Evolutionary conservation across 2,329 filamentous ascomycete species (phyloP), one percentile per base, ranked within the genome.

Genomic region (Furcasterigmium sp.): DNA sequence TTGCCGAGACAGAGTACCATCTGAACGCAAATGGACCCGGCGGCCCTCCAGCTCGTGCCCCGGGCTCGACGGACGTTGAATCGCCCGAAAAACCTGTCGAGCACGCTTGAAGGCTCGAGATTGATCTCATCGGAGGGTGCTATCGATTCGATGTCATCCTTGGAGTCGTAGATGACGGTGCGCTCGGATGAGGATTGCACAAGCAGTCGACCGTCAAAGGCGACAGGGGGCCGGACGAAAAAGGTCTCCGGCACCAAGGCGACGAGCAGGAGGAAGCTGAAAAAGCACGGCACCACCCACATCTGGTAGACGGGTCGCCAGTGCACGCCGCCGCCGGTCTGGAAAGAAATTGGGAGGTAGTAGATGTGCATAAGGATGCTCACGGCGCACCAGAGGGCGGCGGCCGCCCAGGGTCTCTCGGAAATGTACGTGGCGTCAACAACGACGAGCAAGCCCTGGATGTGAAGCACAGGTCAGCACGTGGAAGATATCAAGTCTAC

Each of bases 371-470:
- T 37, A 14, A 46, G 50, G 7, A 51, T 54, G 3, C 52, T 51
- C 3, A 62, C 3, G n/a, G 56, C 56, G 61, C 63, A 67, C 34
- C 60, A 56, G 6, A 58, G 42, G 1, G 62, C 61, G 18, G 67
- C 50, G 4, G 56, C 58, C 7, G 11, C n/a, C 19, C 50, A 50
- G 0, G 64, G 59, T 5, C 65, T 56, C 44, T 66, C 57, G 37
- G 63, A 55, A 35, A 67, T 64, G 47, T 63, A 68, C 0, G 63
- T 63, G 34, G 67, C 44, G 40, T 68, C 63, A 21, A 68, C 60
- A 11, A 67, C 44, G 41, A 61, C 58, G 1, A 67, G 48, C 4
- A 65, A 50, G 11, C 54, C 51, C 64, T 67, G 17, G 4, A 8
- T 8, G 2, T n/a, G n/a, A n/a, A n/a, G n/a, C n/a, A n/a, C n/a